Evolutionary conservation across 495 filamentous ascomycete species (phyloP), one percentile per base, ranked within the genome.

Genomic region (Evansstolkia leycettana): DNA sequence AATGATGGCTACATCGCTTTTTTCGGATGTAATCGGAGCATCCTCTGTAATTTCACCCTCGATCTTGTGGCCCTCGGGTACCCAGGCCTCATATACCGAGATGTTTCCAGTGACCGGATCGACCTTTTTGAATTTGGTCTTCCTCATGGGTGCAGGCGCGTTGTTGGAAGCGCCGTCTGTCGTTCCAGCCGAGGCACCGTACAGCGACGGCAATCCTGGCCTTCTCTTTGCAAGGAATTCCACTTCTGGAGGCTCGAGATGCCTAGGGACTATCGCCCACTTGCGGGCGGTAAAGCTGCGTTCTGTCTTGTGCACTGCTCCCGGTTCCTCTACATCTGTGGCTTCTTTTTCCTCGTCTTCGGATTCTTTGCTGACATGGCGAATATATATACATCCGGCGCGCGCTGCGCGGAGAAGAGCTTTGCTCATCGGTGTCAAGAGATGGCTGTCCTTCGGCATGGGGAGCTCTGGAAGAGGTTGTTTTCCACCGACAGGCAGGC

Each of bases 211-310:
- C 13, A 83, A 55, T n/a, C 82, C 84, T 47, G 84, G 85, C 42
- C 86, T 74, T 32, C 87, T 67, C 57, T 94, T 93, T 0, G 87
- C 90, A 14, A 98, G 62, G 45, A 84, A 90, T 28, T 93, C 85
- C 2, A 77, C 59, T 28, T 84, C 78, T 0, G 80, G 65, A 6
- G 71, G 71, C 49, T 95, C 89, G 19, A 79, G 52, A 52, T 84
- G 80, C 27, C 81, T 76, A 0, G 89, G 75, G 18, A 92, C 63
- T 33, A 76, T 72, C 36, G 79, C 75, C 86, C 88, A 98, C 43
- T 78, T 74, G 55, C 72, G 76, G 32, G 78, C 72, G 25, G 66
- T 71, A 55, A 84, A 90, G 6, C 75, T 80, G 31, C 64, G 62
- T 26, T 72, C 67, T 3, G 49, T 45, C 34, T 48, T 48, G 31